Base-by-base conservation (phyloP, 768 basidiomycete species). In the Lentinus tigrinus region DNA sequence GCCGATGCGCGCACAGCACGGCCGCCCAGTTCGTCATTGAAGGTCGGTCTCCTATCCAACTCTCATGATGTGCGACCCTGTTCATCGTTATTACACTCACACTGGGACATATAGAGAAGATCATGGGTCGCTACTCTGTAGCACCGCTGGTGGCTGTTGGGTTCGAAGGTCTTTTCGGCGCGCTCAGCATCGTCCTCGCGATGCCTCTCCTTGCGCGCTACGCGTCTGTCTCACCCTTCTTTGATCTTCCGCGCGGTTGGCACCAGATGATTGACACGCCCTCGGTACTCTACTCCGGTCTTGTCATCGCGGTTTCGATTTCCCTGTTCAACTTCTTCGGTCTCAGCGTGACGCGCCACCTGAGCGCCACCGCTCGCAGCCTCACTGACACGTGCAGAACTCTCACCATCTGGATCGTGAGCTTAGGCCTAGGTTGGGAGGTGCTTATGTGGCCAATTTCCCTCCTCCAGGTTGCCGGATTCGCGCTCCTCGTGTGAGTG, bases 341-440 rank as follows among this genome's bases (percentile, higher is more conserved):
- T 11, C 72, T 96, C 50, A 93, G 91, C 70, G 92, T 97, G 58
- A 96, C 95, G n/a, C 81, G 87, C 61, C 87, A 92, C 69, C 91
- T 98, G 57, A 93, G 89, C 70, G 95, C 96, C 34, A 97, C 95
- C 1, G 92, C 93, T 17, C 84, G 96, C 60, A 90, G 88, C 54
- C 79, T 97, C 56, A 91, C 94, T 37, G 97, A 99, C 72, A 95
- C 95, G 6, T 97, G 94, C 75, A 82, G 97, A 65, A 98, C 97
- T 1, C 79, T 98, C 52, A 83, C 84, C n/a, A 98, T 99, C 70
- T 99, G 97, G 97, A 75, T 95, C 62, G 77, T 99, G 66, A 93
- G 91, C 68, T 79, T 97, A 51, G 85, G 81, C 1, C 74, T 97
- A 24, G 94, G 95, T 4, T 98, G 95, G 95, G 95, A 98, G 74